Conservation (phyloP, 352 stramenopile genomes). For the Globisporangium ultimum region DNA sequence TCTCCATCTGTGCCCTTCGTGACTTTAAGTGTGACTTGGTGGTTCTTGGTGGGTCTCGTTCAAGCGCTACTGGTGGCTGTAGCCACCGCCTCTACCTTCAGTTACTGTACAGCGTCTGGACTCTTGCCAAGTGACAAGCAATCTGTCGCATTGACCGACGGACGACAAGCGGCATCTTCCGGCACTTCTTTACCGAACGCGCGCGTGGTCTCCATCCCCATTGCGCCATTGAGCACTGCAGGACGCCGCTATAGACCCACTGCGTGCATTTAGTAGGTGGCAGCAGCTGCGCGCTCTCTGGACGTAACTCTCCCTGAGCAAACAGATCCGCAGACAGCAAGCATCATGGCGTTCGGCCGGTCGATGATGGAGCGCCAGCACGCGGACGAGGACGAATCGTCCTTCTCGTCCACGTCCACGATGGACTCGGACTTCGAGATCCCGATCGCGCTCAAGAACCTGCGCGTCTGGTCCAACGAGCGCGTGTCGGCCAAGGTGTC, state of each 20-base stretch:
- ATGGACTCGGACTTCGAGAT: slow-evolving; percentile 87
- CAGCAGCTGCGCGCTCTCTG: not conserved
- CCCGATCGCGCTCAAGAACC: slow-evolving; percentile 56
- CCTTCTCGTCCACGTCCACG: slow-evolving; percentile 75
- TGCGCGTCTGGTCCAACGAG: slow-evolving; percentile 63
- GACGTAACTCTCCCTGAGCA: not conserved
- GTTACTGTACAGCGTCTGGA: not conserved
- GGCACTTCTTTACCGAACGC: not conserved
- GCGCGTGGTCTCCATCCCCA: too few species aligned
- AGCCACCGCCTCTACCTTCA: too few species aligned
- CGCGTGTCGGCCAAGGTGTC: slow-evolving; percentile 66
- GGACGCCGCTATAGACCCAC: too few species aligned
- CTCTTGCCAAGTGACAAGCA: not conserved
- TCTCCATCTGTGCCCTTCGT: too few species aligned
- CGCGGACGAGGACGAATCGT: slow-evolving; percentile 50
- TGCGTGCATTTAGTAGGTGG: not conserved
- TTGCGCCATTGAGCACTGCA: too few species aligned
- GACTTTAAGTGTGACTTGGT: too few species aligned
- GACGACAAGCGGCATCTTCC: not conserved
- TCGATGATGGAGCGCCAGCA: slow-evolving; percentile 9
- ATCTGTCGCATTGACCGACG: not conserved
- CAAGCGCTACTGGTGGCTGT: too few species aligned
- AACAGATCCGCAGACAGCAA: not conserved
- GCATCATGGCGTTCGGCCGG: slow-evolving; percentile 16
- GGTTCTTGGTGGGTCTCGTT: too few species aligned